phyloP scores from a whole-genome alignment of 2,329 filamentous ascomycete species.

The Colletotrichum tofieldiae region DNA sequence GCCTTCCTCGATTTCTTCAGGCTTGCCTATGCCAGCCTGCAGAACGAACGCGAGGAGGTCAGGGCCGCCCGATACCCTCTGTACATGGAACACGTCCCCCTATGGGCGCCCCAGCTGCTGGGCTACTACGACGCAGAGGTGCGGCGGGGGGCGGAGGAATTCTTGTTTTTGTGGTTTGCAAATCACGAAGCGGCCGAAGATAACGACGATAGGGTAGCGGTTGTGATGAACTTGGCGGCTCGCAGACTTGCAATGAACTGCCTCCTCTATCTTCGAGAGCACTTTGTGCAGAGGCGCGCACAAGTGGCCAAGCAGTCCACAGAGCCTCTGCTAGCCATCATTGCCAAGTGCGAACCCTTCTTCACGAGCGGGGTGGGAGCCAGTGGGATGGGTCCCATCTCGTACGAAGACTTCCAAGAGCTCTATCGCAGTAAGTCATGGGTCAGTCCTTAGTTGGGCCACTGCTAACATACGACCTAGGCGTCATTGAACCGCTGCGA shows the following conservation, averaged over 20 bases:
- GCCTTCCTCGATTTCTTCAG: conserved; percentile 64
- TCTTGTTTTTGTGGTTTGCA: conserved; percentile 60
- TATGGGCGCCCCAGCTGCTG: conserved; percentile 69
- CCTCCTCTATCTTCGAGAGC: conserved; percentile 63
- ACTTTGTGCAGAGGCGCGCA: conserved; percentile 59
- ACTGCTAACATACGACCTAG: conserved; percentile 46
- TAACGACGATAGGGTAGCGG: conserved; percentile 51
- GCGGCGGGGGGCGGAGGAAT: conserved; percentile 58
- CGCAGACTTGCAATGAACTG: conserved; percentile 61
- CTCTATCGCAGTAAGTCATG: conserved; percentile 57
- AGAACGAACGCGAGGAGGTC: conserved; percentile 47
- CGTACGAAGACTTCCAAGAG: conserved; percentile 50
- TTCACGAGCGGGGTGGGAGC: conserved; percentile 49
- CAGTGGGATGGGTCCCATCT: conserved; percentile 5
- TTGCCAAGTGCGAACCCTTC: conserved; percentile 60
- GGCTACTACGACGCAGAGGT: conserved; percentile 62
- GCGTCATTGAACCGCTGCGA: conserved; percentile 64
- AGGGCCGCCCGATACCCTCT: conserved; percentile 50
- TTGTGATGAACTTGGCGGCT: conserved; percentile 54
- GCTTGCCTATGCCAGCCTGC: conserved; percentile 49
- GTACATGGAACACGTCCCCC: conserved; percentile 49
- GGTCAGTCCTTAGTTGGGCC: not conserved
- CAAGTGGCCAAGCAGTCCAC: conserved; percentile 62
- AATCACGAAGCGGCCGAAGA: conserved; percentile 44
- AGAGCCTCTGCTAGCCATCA: conserved; percentile 57